Percentiles rank a stretch among this genome's conserved stretches.
Evolutionary conservation across 2,329 filamentous ascomycete species (phyloP).

Genomic region (Myriangium duriaei): DNA sequence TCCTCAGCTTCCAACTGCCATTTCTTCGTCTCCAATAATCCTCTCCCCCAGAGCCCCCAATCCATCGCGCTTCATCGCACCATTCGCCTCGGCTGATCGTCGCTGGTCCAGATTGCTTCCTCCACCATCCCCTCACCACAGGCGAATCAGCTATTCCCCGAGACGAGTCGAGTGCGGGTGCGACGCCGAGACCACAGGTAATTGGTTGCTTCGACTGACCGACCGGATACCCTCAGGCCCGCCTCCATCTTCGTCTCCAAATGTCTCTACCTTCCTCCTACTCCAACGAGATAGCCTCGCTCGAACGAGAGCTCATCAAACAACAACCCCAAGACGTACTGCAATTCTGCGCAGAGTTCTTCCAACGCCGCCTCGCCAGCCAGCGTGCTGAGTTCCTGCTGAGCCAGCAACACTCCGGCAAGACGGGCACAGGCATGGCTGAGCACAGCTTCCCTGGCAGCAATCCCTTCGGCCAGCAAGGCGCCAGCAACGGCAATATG

Average conservation of each 20-base stretch:
- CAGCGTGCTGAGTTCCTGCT: conserved; percentile 48
- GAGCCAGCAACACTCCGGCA: conserved; percentile 34
- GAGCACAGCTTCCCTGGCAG: conserved; percentile 63
- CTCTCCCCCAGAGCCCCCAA: conserved; percentile 7
- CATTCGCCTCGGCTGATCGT: neutral
- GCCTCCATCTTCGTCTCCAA: conserved; percentile 3
- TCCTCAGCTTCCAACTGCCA: too few relatives aligned
- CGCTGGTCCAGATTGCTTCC: neutral
- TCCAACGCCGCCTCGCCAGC: conserved; percentile 50
- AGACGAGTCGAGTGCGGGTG: conserved; percentile 4
- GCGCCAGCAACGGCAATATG: conserved; percentile 27
- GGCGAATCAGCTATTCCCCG: neutral
- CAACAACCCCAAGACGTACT: conserved; percentile 50
- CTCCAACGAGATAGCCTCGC: conserved; percentile 49
- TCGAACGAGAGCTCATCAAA: conserved; percentile 49
- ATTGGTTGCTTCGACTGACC: neutral
- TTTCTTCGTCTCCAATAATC: conserved; percentile 8
- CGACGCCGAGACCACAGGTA: conserved; percentile 7
- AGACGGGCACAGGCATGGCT: conserved; percentile 47
- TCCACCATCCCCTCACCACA: neutral
- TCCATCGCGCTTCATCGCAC: neutral
- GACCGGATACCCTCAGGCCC: neutral
- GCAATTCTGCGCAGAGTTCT: conserved; percentile 60
- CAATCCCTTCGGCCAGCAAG: conserved; percentile 57
- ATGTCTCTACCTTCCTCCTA: conserved; percentile 39